A percentile compares a stretch with the other conserved stretches of the same genome.
phyloP scores from a whole-genome alignment of 2,329 filamentous ascomycete species.

The Sporothrix brasiliensis region DNA sequence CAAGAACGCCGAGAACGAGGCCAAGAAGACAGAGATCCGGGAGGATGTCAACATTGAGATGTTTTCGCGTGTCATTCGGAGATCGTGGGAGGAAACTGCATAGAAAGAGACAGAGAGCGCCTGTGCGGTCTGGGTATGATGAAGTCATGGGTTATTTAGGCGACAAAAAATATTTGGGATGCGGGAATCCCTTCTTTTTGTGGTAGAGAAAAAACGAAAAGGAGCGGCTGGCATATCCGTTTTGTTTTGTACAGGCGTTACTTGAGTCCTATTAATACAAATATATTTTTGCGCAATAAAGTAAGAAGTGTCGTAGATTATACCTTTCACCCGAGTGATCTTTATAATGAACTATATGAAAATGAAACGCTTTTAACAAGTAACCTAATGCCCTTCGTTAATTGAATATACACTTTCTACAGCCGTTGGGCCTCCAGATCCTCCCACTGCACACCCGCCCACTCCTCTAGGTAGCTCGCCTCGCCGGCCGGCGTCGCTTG shows the following conservation, averaged over 20 bases:
- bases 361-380: not conserved
- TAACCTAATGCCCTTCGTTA: not conserved
- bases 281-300: not conserved
- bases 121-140: not conserved
- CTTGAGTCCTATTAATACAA: conserved; percentile 23
- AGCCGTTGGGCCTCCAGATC: conserved; percentile 57
- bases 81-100: conserved; percentile 82
- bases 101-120: conserved; percentile 40
- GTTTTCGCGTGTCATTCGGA: conserved; percentile 76
- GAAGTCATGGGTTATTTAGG: conserved; percentile 24
- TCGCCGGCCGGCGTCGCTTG: conserved; percentile 60
- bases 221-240: conserved; percentile 23
- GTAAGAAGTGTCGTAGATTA: too few relatives aligned
- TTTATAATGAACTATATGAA: not conserved
- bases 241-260: conserved; percentile 29
- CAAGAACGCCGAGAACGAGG: conserved; percentile 95
- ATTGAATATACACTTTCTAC: conserved; percentile 27
- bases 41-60: conserved; percentile 94
- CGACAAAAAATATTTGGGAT: conserved; percentile 24
- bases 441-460: conserved; percentile 98
- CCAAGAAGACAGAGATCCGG: conserved; percentile 89
- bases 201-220: conserved; percentile 19
- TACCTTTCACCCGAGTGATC: not conserved
- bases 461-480: conserved; percentile 86
- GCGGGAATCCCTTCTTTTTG: conserved; percentile 22